These are phyloP conservation scores for Venturia oleaginea DNA, from an alignment of 2,329 filamentous ascomycete species.

Conservation along the genomic window DNA sequence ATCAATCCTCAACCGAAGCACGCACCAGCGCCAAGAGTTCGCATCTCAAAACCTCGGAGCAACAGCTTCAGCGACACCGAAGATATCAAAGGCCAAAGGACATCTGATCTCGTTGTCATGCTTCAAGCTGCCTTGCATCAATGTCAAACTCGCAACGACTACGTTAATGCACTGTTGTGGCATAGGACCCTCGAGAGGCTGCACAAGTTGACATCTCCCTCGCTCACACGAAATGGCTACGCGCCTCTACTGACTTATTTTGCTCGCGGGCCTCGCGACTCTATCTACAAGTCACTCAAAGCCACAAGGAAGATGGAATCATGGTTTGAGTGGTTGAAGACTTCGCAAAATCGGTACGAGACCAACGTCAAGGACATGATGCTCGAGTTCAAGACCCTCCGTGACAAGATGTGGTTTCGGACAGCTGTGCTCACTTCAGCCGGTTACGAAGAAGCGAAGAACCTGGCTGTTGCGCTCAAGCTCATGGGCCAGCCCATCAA, in stretches of 20 bases:
- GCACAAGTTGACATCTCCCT: conserved; percentile 51
- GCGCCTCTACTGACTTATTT: conserved; percentile 65
- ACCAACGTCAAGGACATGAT: conserved; percentile 66
- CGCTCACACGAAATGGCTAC: conserved; percentile 57
- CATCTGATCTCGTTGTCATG: conserved; percentile 57
- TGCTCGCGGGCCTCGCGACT: conserved; percentile 60
- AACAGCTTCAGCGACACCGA: conserved; percentile 28
- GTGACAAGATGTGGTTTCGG: conserved; percentile 98
- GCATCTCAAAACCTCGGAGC: conserved; percentile 20
- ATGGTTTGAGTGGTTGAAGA: conserved; percentile 76
- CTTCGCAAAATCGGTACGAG: conserved; percentile 71
- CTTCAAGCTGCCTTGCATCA: conserved; percentile 67
- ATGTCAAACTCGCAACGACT: conserved; percentile 71
- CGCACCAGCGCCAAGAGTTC: not conserved
- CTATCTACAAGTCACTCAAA: conserved; percentile 58
- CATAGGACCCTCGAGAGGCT: conserved; percentile 75
- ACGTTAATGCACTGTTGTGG: conserved; percentile 74
- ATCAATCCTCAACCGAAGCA: conserved; percentile 30
- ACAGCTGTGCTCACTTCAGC: conserved; percentile 87
- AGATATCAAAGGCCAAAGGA: conserved; percentile 29
- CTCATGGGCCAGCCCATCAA: conserved; percentile 63
- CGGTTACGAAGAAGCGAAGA: conserved; percentile 76
- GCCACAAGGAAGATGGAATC: conserved; percentile 72
- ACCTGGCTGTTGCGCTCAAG: conserved; percentile 79
- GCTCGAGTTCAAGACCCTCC: conserved; percentile 60